Evolutionary conservation across 192 early-diverging fungal species (phyloP).

Genomic region (Neocallimastix lanati): DNA sequence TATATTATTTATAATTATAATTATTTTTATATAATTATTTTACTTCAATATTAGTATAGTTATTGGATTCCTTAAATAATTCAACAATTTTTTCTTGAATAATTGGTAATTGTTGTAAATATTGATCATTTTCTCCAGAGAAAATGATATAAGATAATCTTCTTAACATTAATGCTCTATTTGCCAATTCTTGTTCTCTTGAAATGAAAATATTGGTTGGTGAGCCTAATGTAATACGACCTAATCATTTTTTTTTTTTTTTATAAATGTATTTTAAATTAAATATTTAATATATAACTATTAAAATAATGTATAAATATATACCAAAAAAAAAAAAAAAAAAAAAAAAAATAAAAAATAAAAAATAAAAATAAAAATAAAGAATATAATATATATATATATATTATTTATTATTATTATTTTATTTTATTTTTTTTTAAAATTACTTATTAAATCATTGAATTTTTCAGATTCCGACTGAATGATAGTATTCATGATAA

Average conservation of each 20-base stretch:
- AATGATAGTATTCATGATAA: conserved; percentile 49
- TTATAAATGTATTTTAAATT: too few species aligned
- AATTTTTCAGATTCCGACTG: conserved; percentile 59
- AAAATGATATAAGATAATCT: conserved; percentile 63
- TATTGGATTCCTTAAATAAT: conserved; percentile 49
- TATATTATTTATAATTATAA: too few species aligned
- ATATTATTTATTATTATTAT: background rate
- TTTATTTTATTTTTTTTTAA: too few species aligned
- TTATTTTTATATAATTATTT: too few species aligned
- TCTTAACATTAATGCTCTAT: conserved; percentile 48
- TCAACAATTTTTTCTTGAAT: conserved; percentile 82
- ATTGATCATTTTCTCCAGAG: conserved; percentile 54
- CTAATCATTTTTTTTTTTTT: too few species aligned
- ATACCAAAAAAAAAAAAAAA: too few species aligned
- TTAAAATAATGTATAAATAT: too few species aligned
- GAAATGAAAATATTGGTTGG: conserved; percentile 61
- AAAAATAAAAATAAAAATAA: too few species aligned
- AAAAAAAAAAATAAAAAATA: too few species aligned
- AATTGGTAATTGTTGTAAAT: conserved; percentile 51
- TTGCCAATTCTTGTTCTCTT: conserved; percentile 55
- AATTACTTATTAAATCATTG: conserved; percentile 44
- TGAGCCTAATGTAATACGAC: conserved; percentile 50
- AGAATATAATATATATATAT: too few species aligned
- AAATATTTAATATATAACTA: too few species aligned
- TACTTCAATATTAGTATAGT: conserved; percentile 51